Percentiles rank a stretch among this genome's conserved stretches.
Evolutionary conservation across 2,329 filamentous ascomycete genomes (phyloP).

Genomic region (Fonsecaea pedrosoi): DNA sequence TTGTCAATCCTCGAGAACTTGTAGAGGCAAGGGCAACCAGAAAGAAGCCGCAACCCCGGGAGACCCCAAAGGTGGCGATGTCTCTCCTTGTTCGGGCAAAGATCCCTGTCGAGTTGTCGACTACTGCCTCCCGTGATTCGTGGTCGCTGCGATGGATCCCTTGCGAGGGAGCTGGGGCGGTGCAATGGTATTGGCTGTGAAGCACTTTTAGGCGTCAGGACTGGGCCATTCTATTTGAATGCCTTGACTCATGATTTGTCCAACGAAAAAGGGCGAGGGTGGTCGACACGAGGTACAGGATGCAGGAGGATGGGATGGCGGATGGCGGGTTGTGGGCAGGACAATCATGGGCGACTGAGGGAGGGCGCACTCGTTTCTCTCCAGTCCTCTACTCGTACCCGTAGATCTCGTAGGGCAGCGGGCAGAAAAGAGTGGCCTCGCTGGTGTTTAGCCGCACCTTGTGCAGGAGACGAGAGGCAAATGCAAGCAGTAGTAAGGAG

Average conservation of each 20-base stretch:
- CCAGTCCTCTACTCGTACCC: neutral
- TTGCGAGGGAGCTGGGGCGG: conserved; percentile 20
- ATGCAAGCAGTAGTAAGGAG: conserved; percentile 9
- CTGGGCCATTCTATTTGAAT: conserved; percentile 26
- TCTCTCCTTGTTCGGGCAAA: conserved; percentile 12
- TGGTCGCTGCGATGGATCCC: conserved; percentile 22
- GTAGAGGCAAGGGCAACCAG: conserved; percentile 6
- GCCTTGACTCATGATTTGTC: conserved; percentile 23
- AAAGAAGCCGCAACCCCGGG: conserved; percentile 12
- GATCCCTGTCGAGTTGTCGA: conserved; percentile 19
- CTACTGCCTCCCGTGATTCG: conserved; percentile 33
- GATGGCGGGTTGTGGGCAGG: conserved; percentile 13
- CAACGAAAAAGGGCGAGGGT: conserved; percentile 16
- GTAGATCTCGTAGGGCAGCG: conserved; percentile 19
- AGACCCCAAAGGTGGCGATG: conserved; percentile 26
- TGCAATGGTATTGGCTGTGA: conserved; percentile 27
- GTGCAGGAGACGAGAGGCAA: conserved; percentile 15
- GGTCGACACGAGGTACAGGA: conserved; percentile 33
- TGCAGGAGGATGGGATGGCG: conserved; percentile 16
- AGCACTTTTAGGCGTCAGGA: conserved; percentile 27
- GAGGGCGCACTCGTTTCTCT: conserved; percentile 10
- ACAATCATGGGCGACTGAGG: conserved; percentile 1
- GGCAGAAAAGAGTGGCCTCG: conserved; percentile 7
- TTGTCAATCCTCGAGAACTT: conserved; percentile 13
- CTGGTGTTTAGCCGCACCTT: conserved; percentile 6